Evolutionary conservation across 331 rosid species (phyloP).

Genomic region (Acacia pycnantha): DNA sequence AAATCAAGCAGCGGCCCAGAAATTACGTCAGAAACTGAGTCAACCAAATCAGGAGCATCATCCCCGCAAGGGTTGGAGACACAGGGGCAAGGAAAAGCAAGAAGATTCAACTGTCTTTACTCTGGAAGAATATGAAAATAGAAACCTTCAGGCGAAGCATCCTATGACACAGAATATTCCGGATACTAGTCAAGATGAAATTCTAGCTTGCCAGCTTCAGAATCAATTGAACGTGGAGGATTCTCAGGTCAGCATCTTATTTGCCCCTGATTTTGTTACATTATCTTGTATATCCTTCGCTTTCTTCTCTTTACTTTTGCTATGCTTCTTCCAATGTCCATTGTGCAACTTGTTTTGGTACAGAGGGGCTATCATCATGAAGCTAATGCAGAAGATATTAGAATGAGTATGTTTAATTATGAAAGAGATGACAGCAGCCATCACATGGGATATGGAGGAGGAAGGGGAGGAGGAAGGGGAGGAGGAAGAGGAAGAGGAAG

Average conservation of each 20-base stretch:
- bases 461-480: conserved; percentile 41
- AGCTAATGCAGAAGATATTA: conserved; percentile 56
- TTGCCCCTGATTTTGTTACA: not conserved
- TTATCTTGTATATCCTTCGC: not conserved
- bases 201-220: conserved; percentile 84
- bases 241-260: conserved; percentile 48
- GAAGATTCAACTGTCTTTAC: conserved; percentile 63
- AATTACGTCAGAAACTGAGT: conserved; percentile 74
- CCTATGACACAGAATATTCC: conserved; percentile 21
- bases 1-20: conserved; percentile 97
- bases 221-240: conserved; percentile 65
- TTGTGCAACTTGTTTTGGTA: conserved; percentile 46
- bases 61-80: conserved; percentile 41
- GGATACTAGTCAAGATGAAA: conserved; percentile 53
- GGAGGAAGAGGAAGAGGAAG: conserved; percentile 44
- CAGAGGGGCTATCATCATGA: conserved; percentile 35
- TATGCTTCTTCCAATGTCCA: conserved; percentile 6
- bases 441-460: conserved; percentile 43
- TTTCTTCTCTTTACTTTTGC: conserved; percentile 1
- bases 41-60: conserved; percentile 43
- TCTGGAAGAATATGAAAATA: conserved; percentile 69
- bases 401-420: conserved; percentile 79
- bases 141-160: conserved; percentile 50
- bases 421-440: conserved; percentile 44
- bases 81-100: conserved; percentile 60